Evolutionary conservation across 2,329 filamentous ascomycete genomes (phyloP).

Genomic region (Aspergillus neoniger): DNA sequence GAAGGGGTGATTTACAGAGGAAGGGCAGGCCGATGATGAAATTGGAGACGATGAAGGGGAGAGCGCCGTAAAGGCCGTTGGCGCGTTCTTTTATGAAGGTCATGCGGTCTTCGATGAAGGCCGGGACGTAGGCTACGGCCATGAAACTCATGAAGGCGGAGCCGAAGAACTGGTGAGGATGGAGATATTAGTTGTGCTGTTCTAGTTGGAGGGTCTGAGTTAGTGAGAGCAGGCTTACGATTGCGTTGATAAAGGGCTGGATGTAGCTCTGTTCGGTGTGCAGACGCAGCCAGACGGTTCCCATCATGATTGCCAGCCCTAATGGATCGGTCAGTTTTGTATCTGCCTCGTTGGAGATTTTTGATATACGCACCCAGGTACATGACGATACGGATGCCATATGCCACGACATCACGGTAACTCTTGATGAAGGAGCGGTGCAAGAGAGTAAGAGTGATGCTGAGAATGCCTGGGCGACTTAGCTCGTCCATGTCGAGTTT

Average conservation of each 20-base stretch:
- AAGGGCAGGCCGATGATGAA: conserved; percentile 81
- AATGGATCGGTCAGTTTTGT: conserved; percentile 1
- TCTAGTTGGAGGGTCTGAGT: neutral
- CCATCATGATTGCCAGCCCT: conserved; percentile 80
- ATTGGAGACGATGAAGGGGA: conserved; percentile 73
- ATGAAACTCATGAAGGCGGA: conserved; percentile 78
- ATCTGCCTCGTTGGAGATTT: neutral
- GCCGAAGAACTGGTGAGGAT: conserved; percentile 59
- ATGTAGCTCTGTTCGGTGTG: conserved; percentile 69
- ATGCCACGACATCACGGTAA: conserved; percentile 80
- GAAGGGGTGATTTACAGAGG: conserved; percentile 54
- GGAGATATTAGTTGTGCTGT: neutral
- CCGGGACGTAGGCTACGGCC: conserved; percentile 81
- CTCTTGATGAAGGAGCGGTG: conserved; percentile 81
- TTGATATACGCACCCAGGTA: conserved; percentile 58
- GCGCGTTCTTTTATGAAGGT: conserved; percentile 75
- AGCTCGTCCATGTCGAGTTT: conserved; percentile 22
- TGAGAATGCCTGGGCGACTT: conserved; percentile 47
- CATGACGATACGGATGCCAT: conserved; percentile 81
- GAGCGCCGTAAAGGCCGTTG: conserved; percentile 77
- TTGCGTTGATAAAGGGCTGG: conserved; percentile 78
- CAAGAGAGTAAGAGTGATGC: conserved; percentile 65
- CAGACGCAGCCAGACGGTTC: conserved; percentile 80
- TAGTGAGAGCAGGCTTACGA: conserved; percentile 47
- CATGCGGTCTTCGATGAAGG: conserved; percentile 75